Evolutionary conservation across 257 asterid species (phyloP).

Genomic region (Solanum verrucosum): DNA sequence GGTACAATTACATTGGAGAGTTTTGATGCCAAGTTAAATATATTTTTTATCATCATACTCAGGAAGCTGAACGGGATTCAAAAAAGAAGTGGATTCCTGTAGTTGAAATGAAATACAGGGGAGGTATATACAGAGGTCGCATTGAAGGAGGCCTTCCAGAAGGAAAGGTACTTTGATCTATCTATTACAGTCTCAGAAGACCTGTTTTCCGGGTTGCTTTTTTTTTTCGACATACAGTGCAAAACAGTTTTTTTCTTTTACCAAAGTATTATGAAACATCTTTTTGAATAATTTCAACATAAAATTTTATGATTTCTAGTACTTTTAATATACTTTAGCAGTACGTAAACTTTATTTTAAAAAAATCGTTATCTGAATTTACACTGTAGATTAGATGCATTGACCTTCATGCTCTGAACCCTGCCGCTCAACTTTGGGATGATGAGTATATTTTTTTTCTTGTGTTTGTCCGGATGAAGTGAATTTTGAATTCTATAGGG

Average conservation of each 20-base stretch:
- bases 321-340: not conserved
- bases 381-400: not conserved
- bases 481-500: slow-evolving; percentile 40
- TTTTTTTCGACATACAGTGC: not conserved
- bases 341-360: not conserved
- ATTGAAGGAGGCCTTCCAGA: slow-evolving; percentile 98
- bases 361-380: not conserved
- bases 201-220: not conserved
- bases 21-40: not conserved
- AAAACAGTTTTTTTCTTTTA: not conserved
- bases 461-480: not conserved
- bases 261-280: not conserved
- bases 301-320: not conserved
- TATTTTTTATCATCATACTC: slow-evolving; percentile 1
- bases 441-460: not conserved
- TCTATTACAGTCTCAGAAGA: slow-evolving; percentile 1
- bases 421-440: not conserved
- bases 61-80: slow-evolving; percentile 92
- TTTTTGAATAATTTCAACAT: not conserved
- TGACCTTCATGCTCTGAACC: not conserved
- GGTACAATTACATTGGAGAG: not conserved
- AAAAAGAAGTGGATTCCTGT: slow-evolving; percentile 81
- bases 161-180: slow-evolving; percentile 67
- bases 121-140: slow-evolving; percentile 82
- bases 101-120: slow-evolving; percentile 79